Percentiles rank a stretch among this genome's conserved stretches.
Evolutionary conservation across 2,329 filamentous ascomycete genomes (phyloP).

Genomic region (Ceratocystis destructans): DNA sequence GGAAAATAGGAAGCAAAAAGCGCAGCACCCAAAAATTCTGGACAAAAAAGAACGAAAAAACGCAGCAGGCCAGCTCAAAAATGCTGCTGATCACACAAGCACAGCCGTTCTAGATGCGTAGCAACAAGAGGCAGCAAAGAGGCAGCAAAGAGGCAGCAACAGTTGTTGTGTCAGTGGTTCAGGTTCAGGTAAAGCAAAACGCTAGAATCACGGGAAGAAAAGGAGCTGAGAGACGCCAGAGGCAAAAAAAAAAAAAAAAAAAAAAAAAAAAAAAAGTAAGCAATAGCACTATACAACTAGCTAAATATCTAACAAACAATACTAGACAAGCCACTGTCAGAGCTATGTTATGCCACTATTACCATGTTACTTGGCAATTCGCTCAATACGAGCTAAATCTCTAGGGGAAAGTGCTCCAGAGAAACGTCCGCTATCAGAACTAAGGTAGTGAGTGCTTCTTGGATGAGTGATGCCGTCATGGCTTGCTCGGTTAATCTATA

Average conservation of each 20-base stretch:
- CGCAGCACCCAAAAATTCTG: not conserved
- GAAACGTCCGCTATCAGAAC: not conserved
- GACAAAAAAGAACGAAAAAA: not conserved
- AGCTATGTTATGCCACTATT: not conserved
- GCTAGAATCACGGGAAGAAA: not conserved
- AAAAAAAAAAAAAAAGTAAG: no score
- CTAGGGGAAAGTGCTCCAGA: not conserved
- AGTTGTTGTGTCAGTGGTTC: not conserved
- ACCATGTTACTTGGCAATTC: not conserved
- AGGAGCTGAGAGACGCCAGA: not conserved
- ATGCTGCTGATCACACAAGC: conserved; percentile 2
- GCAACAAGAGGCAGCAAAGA: no score
- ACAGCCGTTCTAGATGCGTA: not conserved
- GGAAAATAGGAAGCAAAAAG: not conserved
- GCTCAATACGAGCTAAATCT: not conserved
- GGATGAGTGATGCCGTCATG: not conserved
- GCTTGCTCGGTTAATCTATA: not conserved
- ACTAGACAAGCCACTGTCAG: not conserved
- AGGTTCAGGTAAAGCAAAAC: not conserved
- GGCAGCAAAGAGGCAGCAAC: not conserved
- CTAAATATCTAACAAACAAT: not conserved
- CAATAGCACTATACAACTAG: not conserved
- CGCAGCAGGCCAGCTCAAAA: not conserved
- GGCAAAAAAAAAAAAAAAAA: no score
- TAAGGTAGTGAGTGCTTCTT: not conserved